Base-by-base conservation (phyloP, 352 stramenopile species). In the Globisporangium barbulae region DNA sequence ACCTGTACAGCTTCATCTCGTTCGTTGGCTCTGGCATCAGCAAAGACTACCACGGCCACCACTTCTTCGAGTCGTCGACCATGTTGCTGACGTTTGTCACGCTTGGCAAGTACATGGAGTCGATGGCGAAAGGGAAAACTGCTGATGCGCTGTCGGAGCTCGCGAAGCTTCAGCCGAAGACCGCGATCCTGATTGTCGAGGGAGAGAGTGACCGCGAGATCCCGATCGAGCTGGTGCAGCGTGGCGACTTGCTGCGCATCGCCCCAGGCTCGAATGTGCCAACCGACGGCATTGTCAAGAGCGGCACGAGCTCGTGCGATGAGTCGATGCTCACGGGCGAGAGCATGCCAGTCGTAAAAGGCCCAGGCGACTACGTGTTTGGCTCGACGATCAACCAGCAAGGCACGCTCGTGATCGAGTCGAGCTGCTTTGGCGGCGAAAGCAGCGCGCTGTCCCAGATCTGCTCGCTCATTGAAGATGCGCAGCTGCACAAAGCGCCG, bases 81-180 rank as follows among this genome's bases (percentile, higher is more conserved):
- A 93, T 96, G 85, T 52, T 96, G 22, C 61, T 96, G 53, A 93
- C 88, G 60, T 96, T 96, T 54, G 81, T 96, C 53, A 91, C 83
- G 15, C 67, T 96, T 2, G 89, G 89, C 53, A 96, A 96, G 71
- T 94, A 93, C 74, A 88, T 96, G 78, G 89, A 96, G 66, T 91
- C 89, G 37, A 71, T 92, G 54, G 89, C 89, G 13, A 96, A 96
- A 64, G 86, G 83, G 5, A 91, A 93, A 56, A 96, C 89, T 0
- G 81, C 89, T 0, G 79, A 91, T 33, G 85, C 85, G 2, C 54
- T 96, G 12, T 82, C 82, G 0, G 76, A 92, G 30, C 60, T 96
- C 22, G 73, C 79, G 2, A 91, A 89, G 55, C 52, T 96, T 6
- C 86, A 96, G 60, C 76, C 85, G 0, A 94, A 95, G 61, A 90